Percentiles rank a stretch among this genome's conserved stretches.
Evolutionary conservation across 768 basidiomycete species (phyloP).

Genomic region (Boletus huronensis): DNA sequence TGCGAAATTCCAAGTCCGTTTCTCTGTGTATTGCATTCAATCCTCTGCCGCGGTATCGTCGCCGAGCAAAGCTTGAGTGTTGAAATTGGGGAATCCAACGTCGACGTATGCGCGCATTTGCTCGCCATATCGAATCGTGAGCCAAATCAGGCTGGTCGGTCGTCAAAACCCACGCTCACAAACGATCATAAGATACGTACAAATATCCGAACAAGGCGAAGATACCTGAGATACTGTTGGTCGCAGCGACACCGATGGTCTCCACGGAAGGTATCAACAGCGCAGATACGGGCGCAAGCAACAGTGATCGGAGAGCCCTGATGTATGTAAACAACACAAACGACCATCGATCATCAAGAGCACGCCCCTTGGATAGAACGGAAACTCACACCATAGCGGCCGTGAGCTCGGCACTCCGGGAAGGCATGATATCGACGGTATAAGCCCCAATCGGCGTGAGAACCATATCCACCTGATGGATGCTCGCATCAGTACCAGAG

Average conservation of each 20-base stretch:
- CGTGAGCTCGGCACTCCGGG: slow-evolving; percentile 59
- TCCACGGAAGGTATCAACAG: slow-evolving; percentile 43
- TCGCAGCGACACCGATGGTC: slow-evolving; percentile 46
- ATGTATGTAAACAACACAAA: background rate
- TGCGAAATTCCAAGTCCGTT: background rate
- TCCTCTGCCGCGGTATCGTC: background rate
- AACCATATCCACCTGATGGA: slow-evolving; percentile 49
- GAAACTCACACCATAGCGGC: slow-evolving; percentile 51
- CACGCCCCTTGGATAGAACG: background rate
- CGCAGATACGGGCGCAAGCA: slow-evolving; percentile 13
- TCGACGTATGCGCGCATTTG: slow-evolving; percentile 55
- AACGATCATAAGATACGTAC: slow-evolving; percentile 36
- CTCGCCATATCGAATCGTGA: slow-evolving; percentile 54
- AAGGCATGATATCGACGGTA: slow-evolving; percentile 56
- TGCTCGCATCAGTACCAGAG: background rate
- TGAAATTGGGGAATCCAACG: slow-evolving; percentile 46
- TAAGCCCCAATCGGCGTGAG: slow-evolving; percentile 56
- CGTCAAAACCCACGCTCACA: background rate
- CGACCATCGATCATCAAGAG: background rate
- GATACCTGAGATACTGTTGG: slow-evolving; percentile 45
- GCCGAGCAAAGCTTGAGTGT: background rate
- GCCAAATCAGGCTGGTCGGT: slow-evolving; percentile 43
- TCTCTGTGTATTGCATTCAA: background rate
- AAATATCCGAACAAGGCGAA: slow-evolving; percentile 48
- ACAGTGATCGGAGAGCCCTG: slow-evolving; percentile 24